Base-by-base conservation (phyloP, 1,284 basidiomycete species). In the Exobasidium rhododendri region DNA sequence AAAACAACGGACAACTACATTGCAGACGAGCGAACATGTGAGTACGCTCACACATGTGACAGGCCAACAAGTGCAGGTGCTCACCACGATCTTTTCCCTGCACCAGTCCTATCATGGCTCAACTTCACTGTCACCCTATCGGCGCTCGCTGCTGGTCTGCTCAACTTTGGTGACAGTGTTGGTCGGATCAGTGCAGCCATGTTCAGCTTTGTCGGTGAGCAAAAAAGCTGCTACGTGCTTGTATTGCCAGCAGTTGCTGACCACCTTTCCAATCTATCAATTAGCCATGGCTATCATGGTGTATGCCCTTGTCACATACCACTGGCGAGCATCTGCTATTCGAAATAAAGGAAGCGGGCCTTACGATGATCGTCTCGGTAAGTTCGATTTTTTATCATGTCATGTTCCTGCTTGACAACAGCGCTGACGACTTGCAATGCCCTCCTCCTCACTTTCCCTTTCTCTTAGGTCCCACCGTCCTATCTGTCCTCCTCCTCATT, bases 201-300 rank as follows among this genome's bases (percentile, higher is more conserved):
- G 88, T 94, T 94, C 82, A 92, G 90, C 46, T 81, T 89, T 64
- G 91, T 94, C 65, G 91, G 92, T 92, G 71, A 75, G 90, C 53
- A 20, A 20, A 26, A 7, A 5, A 24, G 26, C 14, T 24, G 47
- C 5, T 14, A n/a, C n/a, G n/a, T n/a, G n/a, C n/a, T 28, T 43
- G 13, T 24, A 2, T 53, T 53, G 11, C 5, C 50, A n/a, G 26
- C 29, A 14, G n/a, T 31, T 20, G 31, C 61, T 40, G 29, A 53
- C 20, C 26, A 11, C 50, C 7, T 28, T 44, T 45, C 31, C 43
- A n/a, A n/a, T n/a, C n/a, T n/a, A n/a, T n/a, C n/a, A n/a, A n/a
- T 61, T 74, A 94, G 94, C 94, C 45, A 91, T 97, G 87, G 90
- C 87, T 13, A 92, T 97, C 69, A 97, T 97, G 94, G 80, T 92